Base-by-base conservation (phyloP, 2,329 filamentous ascomycete species). In the Fusarium sulawesiense region DNA sequence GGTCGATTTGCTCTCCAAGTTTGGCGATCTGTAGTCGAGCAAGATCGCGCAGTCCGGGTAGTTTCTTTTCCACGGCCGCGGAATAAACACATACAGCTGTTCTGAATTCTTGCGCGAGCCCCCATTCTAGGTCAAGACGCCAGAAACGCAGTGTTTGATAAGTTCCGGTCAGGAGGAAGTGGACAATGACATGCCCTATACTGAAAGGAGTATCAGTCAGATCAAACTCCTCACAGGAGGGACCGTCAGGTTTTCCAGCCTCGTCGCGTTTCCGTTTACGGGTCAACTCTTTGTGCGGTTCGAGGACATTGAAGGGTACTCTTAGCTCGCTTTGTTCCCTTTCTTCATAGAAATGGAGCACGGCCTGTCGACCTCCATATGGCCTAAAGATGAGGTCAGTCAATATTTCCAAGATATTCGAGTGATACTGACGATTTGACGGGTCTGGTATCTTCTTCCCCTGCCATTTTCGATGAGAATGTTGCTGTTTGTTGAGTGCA, bases 181-280 rank as follows among this genome's bases (percentile, higher is more conserved):
- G 64, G 6, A 68, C 30, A 7, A 70, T 20, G 2, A 62, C 64
- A 25, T 66, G 66, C 4, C 66, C 64, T 1, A 7, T n/a, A 0
- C 34, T 8, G 7, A n/a, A 9, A 3, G 20, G 18, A 6, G 48
- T 29, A 1, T 55, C 20, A 4, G 46, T 21, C 2, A 60, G 12
- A 7, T 46, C 7, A 2, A 60, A 5, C 0, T 1, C 16, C 9
- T n/a, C 34, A n/a, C 16, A 11, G 16, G 32, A 34, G 8, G 32
- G 1, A 14, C 18, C 16, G 6, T 2, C 4, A 11, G 13, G 4
- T 29, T 4, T 18, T 7, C 7, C 11, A 20, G 23, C 0, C 32
- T 18, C 16, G 2, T 34, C 32, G 32, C 4, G 8, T 34, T 34
- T 34, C 16, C 32, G 32, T 10, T 42, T 13, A 6, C n/a, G n/a